Base-by-base conservation (phyloP, 139 green algal genomes). In the Micractinium sp. region DNA sequence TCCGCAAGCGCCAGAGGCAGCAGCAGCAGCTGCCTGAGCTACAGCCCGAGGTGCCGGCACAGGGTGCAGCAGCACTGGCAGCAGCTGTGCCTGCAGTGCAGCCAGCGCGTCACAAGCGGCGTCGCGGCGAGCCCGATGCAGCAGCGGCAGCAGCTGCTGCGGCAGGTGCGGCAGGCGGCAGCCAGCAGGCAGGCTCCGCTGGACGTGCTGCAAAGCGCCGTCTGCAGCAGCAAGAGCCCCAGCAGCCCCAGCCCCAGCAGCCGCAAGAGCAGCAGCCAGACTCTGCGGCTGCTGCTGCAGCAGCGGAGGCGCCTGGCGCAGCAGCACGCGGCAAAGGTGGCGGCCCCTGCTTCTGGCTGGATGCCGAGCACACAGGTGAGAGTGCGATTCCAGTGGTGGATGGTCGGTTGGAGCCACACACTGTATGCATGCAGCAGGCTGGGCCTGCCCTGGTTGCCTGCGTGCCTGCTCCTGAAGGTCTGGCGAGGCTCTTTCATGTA, bases 271-370 rank as follows among this genome's bases (percentile, higher is more conserved):
- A 25, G 63, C 63, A 25, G 22, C 2, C 63, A 25, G 63, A 71
- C 63, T 25, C 63, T 23, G 63, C 63, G 20, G 12, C 63, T 27
- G 63, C 63, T 71, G 63, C 9, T 71, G 63, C 63, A 31, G 63
- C 63, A 5, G 63, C 31, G 19, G 71, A 77, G 71, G 71, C 71
- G 71, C 71, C 35, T 14, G 74, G 74, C 33, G n/a, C 35, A 56
- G 74, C 74, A 38, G 74, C n/a, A 35, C 74, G 39, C 39, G 74
- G 74, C 74, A 80, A 80, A n/a, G 74, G 74, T n/a, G 74, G 74
- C 74, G 74, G 74, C 74, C 74, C 19, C 15, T 80, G 74, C 74
- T 29, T 47, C 33, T 80, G 74, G 74, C 16, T 80, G 74, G 74
- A 47, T 9, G 74, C 14, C 1, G 74, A 80, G 2, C 74, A 29